Evolutionary conservation across 805 yeast genomes (phyloP).

Genomic region (baker's yeast (Saccharomyces cerevisiae)): DNA sequence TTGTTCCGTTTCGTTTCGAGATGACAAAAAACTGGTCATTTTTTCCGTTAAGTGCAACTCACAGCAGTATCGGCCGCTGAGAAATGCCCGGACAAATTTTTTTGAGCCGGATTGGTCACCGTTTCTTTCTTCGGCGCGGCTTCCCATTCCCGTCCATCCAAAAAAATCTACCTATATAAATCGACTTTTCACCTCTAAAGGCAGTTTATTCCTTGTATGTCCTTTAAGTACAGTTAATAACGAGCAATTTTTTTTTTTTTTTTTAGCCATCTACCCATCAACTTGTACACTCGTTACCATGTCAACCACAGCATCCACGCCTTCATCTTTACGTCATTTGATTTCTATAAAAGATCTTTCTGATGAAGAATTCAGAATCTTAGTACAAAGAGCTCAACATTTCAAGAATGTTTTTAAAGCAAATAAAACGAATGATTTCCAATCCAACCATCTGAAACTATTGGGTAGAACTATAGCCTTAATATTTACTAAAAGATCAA

Average conservation of each 20-base stretch:
- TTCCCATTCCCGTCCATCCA: background rate
- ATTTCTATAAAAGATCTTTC: slow-evolving; percentile 74
- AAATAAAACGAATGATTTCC: slow-evolving; percentile 35
- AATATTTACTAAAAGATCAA: slow-evolving; percentile 83
- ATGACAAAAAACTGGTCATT: background rate
- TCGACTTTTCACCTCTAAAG: background rate
- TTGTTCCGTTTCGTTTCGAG: background rate
- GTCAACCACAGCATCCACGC: background rate
- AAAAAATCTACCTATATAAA: background rate
- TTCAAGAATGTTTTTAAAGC: slow-evolving; percentile 58
- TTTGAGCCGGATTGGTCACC: background rate
- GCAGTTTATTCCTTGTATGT: slow-evolving; percentile 8
- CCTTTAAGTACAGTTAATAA: slow-evolving; percentile 27
- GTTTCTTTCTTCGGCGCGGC: background rate
- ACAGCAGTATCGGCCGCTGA: background rate
- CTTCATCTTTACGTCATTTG: slow-evolving; percentile 49
- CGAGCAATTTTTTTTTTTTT: slow-evolving; percentile 10
- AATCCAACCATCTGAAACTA: slow-evolving; percentile 41
- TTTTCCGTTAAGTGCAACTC: background rate
- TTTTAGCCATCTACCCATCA: background rate
- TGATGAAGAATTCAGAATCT: slow-evolving; percentile 57
- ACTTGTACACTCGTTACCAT: background rate
- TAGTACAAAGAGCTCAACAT: slow-evolving; percentile 70
- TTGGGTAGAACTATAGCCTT: slow-evolving; percentile 77
- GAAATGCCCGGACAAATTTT: background rate